Base-by-base conservation (phyloP, 2,329 filamentous ascomycete species). In the Ceratocystis papillata region DNA sequence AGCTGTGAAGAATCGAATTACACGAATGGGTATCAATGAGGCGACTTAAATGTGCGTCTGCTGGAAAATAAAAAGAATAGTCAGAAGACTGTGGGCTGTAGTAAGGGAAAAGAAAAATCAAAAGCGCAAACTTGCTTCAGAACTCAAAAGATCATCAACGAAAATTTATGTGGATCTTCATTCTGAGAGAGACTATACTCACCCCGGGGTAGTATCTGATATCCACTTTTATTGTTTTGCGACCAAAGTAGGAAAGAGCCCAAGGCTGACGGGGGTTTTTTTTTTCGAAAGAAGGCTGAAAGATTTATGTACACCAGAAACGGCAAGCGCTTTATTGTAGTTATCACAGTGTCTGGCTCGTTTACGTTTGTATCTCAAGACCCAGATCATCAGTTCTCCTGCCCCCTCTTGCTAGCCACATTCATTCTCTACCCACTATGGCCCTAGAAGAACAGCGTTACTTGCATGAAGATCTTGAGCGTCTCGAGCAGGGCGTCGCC, bases 401-500 rank as follows among this genome's bases (percentile, higher is more conserved):
- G 6, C 37, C n/a, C 15, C 33, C n/a, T 30, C 22, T 57, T 63
- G 6, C 48, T 4, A 17, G 20, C 30, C 63, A 8, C 17, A 3
- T 17, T 46, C 10, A 28, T 25, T 33, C 15, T 62, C 45, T 15
- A 41, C 55, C 70, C 37, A 57, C 57, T 5, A 87, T 96, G 91
- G 79, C 96, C 71, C 78, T 96, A 69, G 95, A 99, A 80, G 92
- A 97, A 72, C 88, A 97, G 77, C 85, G 94, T 72, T 91, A 90
- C 73, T 84, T 96, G 72, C 92, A 96, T 72, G 94, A 99, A 83
- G 94, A 99, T 77, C 79, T 99, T 63, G 94, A 99, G 81, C 87
- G 94, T 69, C 83, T 99, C 68, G 94, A 99, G 77, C 90, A 96
- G 75, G 94, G 89, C 65, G 88, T 96, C 72, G 88, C 90, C 65